Evolutionary conservation across 2,329 filamentous ascomycete genomes (phyloP), one percentile per base, ranked within the genome.

Genomic region (Ceratocystis colombiana): DNA sequence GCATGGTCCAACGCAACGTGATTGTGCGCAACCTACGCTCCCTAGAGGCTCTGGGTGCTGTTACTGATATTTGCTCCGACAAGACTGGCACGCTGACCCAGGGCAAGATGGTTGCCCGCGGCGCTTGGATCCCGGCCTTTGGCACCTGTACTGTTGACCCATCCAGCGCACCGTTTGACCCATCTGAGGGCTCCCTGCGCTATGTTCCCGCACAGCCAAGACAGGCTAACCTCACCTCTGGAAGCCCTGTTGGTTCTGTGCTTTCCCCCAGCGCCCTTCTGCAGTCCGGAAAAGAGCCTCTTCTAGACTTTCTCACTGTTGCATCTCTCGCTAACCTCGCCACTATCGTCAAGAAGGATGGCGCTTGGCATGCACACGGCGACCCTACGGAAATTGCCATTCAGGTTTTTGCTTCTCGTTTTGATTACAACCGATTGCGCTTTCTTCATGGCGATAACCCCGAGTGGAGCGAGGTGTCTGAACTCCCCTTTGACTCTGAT

Each of bases 311-410:
- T 71, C 79, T 88, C 41, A 77, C 80, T 50, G 81, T 86, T 28
- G 82, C 84, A 2, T 81, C 84, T 0, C 78, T 87, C 62, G 79
- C 79, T 61, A 83, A 83, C 70, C 74, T 83, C 15, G 81, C 81
- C 2, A 78, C 77, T 2, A 76, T 85, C 3, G 76, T 76, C 59
- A 71, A 75, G 61, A 75, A 77, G 59, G 75, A 76, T 1, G 75
- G 76, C 0, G 74, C 77, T 46, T 87, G 84, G 85, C 77, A 80
- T 62, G 82, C 83, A 50, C 80, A 82, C 64, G 85, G 84, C 50
- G 84, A 87, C 70, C 84, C 84, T 0, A 89, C 87, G 0, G 87
- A 89, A 71, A 87, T 89, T 66, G 87, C 87, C 4, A 86, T 89
- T 37, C 85, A 89, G 71, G 86, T 89, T 0, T 86, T 89, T 70